These are phyloP conservation scores for Gliomastix tumulicola DNA, from an alignment of 2,329 filamentous ascomycete species.

Conservation along the genomic window DNA sequence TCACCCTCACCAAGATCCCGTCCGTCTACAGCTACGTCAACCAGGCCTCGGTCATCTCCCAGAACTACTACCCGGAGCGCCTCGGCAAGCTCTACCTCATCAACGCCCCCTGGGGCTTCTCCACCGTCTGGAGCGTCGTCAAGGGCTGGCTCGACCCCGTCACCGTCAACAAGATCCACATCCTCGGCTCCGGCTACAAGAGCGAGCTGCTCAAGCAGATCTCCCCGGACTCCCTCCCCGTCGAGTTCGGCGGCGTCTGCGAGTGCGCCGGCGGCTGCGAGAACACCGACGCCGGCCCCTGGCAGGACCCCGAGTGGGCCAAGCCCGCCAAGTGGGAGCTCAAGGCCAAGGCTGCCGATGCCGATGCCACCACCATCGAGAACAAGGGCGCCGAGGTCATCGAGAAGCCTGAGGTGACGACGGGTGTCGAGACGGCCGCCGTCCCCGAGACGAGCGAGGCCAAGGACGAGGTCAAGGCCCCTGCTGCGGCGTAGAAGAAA, in stretches of 20 bases:
- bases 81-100: constrained; percentile 95
- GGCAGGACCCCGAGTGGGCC: constrained; percentile 66
- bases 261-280: constrained; percentile 75
- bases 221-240: constrained; percentile 82
- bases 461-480: constrained; percentile 19
- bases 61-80: constrained; percentile 99
- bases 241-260: constrained; percentile 78
- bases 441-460: constrained; percentile 22
- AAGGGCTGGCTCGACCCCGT: constrained; percentile 96
- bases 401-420: constrained; percentile 21
- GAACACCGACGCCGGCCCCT: constrained; percentile 85
- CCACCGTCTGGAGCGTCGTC: constrained; percentile 74
- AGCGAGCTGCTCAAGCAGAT: constrained; percentile 79
- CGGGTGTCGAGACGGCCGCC: constrained; percentile 19
- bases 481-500: constrained; percentile 3
- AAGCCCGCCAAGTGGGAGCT: constrained; percentile 59
- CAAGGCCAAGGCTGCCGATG: constrained; percentile 27
- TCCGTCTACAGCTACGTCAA: constrained; percentile 86
- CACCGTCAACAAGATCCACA: constrained; percentile 92
- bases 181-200: constrained; percentile 77
- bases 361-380: constrained; percentile 24
- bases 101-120: constrained; percentile 97
- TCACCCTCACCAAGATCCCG: constrained; percentile 72
- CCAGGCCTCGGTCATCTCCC: constrained; percentile 79
- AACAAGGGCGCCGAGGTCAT: constrained; percentile 31